Conservation (phyloP, 768 basidiomycete genomes). For the Mycena galericulata region DNA sequence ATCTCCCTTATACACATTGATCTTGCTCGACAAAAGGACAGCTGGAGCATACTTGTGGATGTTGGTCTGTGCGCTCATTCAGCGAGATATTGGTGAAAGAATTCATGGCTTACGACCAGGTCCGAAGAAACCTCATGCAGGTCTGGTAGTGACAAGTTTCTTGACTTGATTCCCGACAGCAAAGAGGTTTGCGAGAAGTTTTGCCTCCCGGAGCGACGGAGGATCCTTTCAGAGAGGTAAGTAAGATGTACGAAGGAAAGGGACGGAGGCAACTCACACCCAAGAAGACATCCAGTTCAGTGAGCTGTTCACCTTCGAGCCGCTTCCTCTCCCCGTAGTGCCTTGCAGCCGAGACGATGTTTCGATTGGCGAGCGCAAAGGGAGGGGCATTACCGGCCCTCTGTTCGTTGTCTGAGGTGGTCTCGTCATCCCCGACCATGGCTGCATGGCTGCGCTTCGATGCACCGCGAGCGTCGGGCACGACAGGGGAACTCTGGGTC, state of each 20-base stretch:
- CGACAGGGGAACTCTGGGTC: neutral
- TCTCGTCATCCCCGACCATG: neutral
- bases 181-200: neutral
- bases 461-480: neutral
- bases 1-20: too few relatives aligned
- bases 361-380: neutral
- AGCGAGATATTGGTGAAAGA: neutral
- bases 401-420: neutral
- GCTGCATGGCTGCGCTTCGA: neutral
- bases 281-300: neutral
- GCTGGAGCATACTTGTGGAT: conserved; percentile 7
- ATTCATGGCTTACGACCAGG: neutral
- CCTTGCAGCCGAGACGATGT: neutral
- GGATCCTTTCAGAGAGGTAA: neutral
- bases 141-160: conserved; percentile 5
- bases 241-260: neutral
- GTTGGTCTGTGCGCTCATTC: neutral
- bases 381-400: neutral
- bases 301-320: neutral
- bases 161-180: neutral
- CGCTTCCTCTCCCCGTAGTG: conserved; percentile 11
- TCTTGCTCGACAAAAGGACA: too few relatives aligned
- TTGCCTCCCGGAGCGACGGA: neutral
- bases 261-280: neutral
- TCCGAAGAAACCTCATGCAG: conserved; percentile 12